These are phyloP conservation scores for Senna tora DNA, from an alignment of 306 rosid species.

Conservation along the genomic window DNA sequence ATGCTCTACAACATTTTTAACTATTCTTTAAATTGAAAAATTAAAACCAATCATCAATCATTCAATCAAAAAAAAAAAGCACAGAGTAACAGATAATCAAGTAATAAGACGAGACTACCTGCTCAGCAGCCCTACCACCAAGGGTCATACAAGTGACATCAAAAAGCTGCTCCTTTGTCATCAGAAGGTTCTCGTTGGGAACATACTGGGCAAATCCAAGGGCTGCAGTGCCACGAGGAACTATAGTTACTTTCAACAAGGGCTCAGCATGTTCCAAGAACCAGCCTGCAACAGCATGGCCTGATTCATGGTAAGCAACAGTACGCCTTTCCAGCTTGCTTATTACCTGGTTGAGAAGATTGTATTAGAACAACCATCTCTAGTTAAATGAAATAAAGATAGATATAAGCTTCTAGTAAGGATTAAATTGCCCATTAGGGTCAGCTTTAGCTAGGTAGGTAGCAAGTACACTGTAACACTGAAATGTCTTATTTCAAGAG, in stretches of 20 bases:
- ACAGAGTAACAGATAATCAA: neutral
- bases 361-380: slow-evolving; percentile 22
- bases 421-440: neutral
- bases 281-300: slow-evolving; percentile 97
- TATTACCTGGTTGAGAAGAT: slow-evolving; percentile 66
- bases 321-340: slow-evolving; percentile 92
- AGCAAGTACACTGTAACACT: neutral
- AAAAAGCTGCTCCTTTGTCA: slow-evolving; percentile 95
- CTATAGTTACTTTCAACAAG: slow-evolving; percentile 85
- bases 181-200: slow-evolving; percentile 89
- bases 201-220: slow-evolving; percentile 97
- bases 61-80: neutral
- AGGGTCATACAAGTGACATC: slow-evolving; percentile 97
- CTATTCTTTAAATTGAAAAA: slow-evolving; percentile 16
- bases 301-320: slow-evolving; percentile 96
- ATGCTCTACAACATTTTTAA: slow-evolving; percentile 15
- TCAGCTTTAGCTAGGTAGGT: neutral
- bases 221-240: slow-evolving; percentile 97
- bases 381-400: slow-evolving; percentile 1
- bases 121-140: slow-evolving; percentile 97
- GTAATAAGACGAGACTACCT: slow-evolving; percentile 53
- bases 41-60: neutral
- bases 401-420: neutral
- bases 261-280: slow-evolving; percentile 92
- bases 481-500: neutral